Evolutionary conservation across 176 grass and related monocot species (phyloP).

Genomic region (Hordeum marinum): DNA sequence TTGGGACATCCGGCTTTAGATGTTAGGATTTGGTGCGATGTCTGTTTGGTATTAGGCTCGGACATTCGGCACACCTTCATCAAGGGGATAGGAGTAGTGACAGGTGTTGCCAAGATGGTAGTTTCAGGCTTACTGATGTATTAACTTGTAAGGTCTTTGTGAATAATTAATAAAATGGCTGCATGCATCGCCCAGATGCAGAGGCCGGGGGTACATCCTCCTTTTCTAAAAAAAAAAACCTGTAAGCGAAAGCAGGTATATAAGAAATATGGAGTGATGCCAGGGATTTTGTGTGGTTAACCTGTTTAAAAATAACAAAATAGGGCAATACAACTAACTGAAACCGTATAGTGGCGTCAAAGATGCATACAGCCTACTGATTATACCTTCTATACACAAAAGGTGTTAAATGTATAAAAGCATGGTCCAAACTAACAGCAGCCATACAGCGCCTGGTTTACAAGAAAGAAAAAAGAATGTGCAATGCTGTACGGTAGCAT

Average conservation of each 20-base stretch:
- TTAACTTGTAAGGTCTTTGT: too few species aligned
- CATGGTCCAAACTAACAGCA: neutral
- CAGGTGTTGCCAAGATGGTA: too few species aligned
- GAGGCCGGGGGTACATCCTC: too few species aligned
- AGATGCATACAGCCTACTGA: slow-evolving; percentile 1
- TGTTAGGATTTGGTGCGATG: too few species aligned
- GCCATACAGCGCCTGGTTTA: neutral
- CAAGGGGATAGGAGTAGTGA: too few species aligned
- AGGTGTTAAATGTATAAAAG: neutral
- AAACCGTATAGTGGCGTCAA: neutral
- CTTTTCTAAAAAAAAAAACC: too few species aligned
- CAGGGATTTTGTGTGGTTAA: neutral
- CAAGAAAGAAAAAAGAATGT: neutral
- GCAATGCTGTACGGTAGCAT: neutral
- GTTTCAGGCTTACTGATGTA: too few species aligned
- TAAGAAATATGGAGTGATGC: neutral
- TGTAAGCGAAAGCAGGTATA: neutral
- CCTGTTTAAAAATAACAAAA: neutral
- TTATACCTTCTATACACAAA: neutral
- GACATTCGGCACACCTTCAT: too few species aligned
- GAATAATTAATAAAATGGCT: too few species aligned
- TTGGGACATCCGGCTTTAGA: too few species aligned
- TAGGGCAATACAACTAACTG: neutral
- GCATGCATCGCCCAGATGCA: too few species aligned
- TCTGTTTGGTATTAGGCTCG: too few species aligned